These are phyloP conservation scores for Cordyceps fumosorosea DNA, from an alignment of 2,329 filamentous ascomycete genomes.

Conservation along the genomic window DNA sequence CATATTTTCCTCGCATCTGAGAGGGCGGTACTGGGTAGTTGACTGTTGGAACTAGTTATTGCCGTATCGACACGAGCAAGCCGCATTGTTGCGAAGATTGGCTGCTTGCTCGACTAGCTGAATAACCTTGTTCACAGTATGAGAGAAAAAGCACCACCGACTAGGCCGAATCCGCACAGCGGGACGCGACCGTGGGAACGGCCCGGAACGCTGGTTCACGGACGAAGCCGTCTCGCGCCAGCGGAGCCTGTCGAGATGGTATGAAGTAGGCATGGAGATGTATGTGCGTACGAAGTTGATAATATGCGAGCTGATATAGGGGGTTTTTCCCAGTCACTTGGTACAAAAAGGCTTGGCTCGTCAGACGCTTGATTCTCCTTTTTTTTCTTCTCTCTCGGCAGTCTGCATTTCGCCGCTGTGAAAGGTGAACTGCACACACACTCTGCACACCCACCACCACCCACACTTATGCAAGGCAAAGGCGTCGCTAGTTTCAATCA, in stretches of 20 bases:
- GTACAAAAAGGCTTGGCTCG: neutral
- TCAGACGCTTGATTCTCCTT: neutral
- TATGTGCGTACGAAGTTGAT: too few relatives aligned
- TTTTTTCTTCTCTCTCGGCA: neutral
- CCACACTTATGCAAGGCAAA: neutral
- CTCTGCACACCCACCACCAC: too few relatives aligned
- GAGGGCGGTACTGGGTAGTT: too few relatives aligned
- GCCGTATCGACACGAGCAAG: too few relatives aligned
- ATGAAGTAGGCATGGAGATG: too few relatives aligned
- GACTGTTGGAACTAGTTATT: too few relatives aligned
- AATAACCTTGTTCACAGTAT: neutral
- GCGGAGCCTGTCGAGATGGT: neutral
- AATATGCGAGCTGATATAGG: neutral
- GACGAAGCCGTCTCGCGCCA: neutral
- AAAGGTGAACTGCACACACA: too few relatives aligned
- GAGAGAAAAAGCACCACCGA: neutral
- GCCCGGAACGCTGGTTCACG: neutral
- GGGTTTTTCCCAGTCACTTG: neutral
- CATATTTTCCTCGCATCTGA: too few relatives aligned
- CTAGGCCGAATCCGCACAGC: neutral
- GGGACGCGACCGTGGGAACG: conserved; percentile 4
- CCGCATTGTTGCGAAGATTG: too few relatives aligned
- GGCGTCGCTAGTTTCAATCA: neutral
- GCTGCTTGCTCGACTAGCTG: too few relatives aligned
- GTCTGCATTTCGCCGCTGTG: too few relatives aligned